These are phyloP conservation scores for Luffa aegyptiaca DNA, from an alignment of 306 rosid genomes.

Conservation along the genomic window DNA sequence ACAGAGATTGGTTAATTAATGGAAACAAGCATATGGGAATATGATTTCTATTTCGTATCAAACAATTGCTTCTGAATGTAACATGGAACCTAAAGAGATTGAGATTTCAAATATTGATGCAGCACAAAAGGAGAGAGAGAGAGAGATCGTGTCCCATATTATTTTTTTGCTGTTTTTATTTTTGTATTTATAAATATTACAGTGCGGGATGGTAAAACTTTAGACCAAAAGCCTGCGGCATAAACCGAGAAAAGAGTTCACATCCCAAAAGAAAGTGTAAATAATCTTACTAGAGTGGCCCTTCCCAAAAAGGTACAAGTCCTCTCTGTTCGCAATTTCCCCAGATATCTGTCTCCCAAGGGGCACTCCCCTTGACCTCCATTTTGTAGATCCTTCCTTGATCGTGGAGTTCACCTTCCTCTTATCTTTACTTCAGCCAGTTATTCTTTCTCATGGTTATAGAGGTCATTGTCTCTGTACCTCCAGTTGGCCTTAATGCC, in stretches of 20 bases:
- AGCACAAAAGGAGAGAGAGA: neutral
- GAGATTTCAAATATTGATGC: neutral
- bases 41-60: neutral
- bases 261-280: neutral
- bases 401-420: neutral
- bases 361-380: neutral
- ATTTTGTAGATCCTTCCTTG: neutral
- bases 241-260: neutral
- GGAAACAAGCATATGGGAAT: neutral
- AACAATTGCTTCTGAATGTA: neutral
- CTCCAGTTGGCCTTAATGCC: neutral
- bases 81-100: neutral
- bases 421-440: neutral
- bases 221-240: neutral
- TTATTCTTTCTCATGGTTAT: neutral
- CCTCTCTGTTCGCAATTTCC: neutral
- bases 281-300: neutral
- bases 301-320: neutral
- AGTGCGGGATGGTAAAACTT: neutral
- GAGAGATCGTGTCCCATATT: neutral
- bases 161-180: neutral
- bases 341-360: neutral
- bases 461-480: neutral
- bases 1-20: neutral
- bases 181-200: neutral